Base-by-base conservation (phyloP, 1,139 yeast species). In the Candida buenavistaensis region DNA sequence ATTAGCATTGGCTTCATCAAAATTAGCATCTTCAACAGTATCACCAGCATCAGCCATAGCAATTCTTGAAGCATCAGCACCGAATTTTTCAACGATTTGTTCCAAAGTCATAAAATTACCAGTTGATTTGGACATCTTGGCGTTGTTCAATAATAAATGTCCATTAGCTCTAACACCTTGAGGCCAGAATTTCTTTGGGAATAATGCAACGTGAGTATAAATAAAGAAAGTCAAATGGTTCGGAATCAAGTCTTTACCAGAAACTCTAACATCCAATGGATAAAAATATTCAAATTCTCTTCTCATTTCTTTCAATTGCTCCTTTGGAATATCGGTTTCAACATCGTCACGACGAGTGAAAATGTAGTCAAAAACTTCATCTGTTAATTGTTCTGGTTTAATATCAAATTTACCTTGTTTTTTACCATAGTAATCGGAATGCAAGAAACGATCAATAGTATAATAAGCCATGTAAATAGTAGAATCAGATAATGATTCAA, bases 31-130 rank as follows among this genome's bases (percentile, higher is more conserved):
- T 66, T 92, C 98, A 47, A 89, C 80, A 32, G 94, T 71, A 59
- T 94, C 99, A 71, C 99, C 99, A 38, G 97, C 97, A 70, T 94
- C 97, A 25, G 98, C 99, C 51, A 94, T 72, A 7, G 98, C 97
- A 62, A 94, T 86, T 73, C 99, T 84, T 14, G 96, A 75, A 28
- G 97, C 97, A 64, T 94, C 99, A 35, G 98, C 96, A 59, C 98
- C 99, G 51, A 82, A 92, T 67, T 92, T 94, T 51, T 78, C 75
- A 40, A 83, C 82, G 53, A 84, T 76, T 62, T 92, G 89, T 52
- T 82, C 78, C 59, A 92, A 73, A 35, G 98, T 92, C 82, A 89
- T 75, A 59, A 94, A 92, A 70, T 92, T 92, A 65, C 99, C 99
- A 23, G 97, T 90, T 26, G 96, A 85, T 65, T 92, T 92, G 38